These are phyloP conservation scores for Pneumocystis carinii DNA, from an alignment of 1,139 yeast genomes.

Conservation along the genomic window DNA sequence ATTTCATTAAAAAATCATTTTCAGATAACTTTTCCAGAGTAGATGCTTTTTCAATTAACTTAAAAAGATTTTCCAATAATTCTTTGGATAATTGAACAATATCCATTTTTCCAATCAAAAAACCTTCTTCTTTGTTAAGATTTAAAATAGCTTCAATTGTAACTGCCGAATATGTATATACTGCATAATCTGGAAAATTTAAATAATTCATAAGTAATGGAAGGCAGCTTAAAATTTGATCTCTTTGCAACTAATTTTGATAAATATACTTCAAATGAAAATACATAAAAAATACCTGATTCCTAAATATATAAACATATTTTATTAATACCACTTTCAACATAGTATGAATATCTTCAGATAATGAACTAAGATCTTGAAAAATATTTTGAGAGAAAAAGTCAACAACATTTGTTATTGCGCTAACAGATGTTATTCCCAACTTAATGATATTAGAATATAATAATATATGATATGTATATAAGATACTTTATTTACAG, in stretches of 20 bases:
- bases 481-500: background rate
- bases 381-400: constrained; percentile 74
- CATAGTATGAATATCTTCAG: constrained; percentile 44
- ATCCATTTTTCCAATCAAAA: constrained; percentile 59
- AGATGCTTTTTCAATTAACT: constrained; percentile 44
- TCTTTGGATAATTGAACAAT: constrained; percentile 40
- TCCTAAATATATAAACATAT: constrained; percentile 76
- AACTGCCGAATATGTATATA: constrained; percentile 84
- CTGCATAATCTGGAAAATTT: constrained; percentile 52
- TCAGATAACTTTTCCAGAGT: constrained; percentile 88
- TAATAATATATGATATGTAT: background rate
- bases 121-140: constrained; percentile 38
- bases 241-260: constrained; percentile 55
- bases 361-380: constrained; percentile 47
- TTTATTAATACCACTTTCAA: constrained; percentile 85
- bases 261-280: background rate
- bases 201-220: constrained; percentile 67
- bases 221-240: constrained; percentile 61
- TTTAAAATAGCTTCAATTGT: constrained; percentile 80
- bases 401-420: constrained; percentile 68
- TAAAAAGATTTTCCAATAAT: constrained; percentile 50
- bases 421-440: constrained; percentile 73
- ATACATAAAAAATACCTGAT: constrained; percentile 21
- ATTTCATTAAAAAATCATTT: constrained; percentile 81
- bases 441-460: constrained; percentile 44